Percentiles rank a stretch among this genome's conserved stretches.
Evolutionary conservation across 202 grass and related monocot species (phyloP).

Genomic region (Cymbopogon flexuosus): DNA sequence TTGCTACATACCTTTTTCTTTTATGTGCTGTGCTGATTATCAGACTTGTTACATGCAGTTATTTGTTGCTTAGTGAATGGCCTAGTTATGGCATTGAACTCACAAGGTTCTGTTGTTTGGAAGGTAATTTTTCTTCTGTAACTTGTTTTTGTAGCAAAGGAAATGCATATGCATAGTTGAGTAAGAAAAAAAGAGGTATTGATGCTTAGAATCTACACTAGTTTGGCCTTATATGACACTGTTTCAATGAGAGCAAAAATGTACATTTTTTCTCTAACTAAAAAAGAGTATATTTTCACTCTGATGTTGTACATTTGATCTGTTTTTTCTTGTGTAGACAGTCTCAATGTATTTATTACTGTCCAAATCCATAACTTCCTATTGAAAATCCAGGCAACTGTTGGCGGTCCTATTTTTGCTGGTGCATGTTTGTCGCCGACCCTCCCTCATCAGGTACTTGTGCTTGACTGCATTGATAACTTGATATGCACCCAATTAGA

Average conservation of each 20-base stretch:
- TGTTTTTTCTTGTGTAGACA: neutral
- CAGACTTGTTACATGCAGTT: slow-evolving; percentile 46
- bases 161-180: neutral
- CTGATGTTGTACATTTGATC: neutral
- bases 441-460: slow-evolving; percentile 59
- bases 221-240: neutral
- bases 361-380: slow-evolving; percentile 14
- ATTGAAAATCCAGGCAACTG: slow-evolving; percentile 49
- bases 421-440: slow-evolving; percentile 68
- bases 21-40: slow-evolving; percentile 20
- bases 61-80: slow-evolving; percentile 91
- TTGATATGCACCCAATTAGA: neutral
- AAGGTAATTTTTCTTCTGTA: slow-evolving; percentile 45
- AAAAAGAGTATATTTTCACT: too few relatives aligned
- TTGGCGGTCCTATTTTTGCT: slow-evolving; percentile 84
- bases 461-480: neutral
- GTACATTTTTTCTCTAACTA: neutral
- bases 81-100: slow-evolving; percentile 59
- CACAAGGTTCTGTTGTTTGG: slow-evolving; percentile 63
- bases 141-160: neutral
- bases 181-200: neutral
- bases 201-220: neutral
- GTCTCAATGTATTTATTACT: slow-evolving; percentile 18
- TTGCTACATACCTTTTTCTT: neutral
- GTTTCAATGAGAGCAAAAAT: neutral